Conservation (phyloP, 2,329 filamentous ascomycete species). For the Karstenula rhodostoma region DNA sequence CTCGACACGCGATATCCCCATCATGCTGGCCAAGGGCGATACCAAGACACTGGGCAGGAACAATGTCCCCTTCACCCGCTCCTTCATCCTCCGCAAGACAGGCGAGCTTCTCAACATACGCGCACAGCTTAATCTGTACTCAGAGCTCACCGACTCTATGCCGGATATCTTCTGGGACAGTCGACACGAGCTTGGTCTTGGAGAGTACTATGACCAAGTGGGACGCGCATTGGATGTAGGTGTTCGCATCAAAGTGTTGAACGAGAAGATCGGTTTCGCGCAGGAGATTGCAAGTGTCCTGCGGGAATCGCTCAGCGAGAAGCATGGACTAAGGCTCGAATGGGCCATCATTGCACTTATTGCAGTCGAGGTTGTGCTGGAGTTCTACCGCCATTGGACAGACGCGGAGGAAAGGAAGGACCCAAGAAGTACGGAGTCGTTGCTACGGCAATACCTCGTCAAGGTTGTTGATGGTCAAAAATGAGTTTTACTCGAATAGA, state of each 20-base stretch:
- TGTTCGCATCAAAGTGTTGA: slow-evolving; percentile 87
- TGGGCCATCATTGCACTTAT: slow-evolving; percentile 97
- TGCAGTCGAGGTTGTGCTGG: slow-evolving; percentile 88
- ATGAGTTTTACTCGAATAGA: slow-evolving; percentile 20
- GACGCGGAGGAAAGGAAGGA: slow-evolving; percentile 62
- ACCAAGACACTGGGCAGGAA: slow-evolving; percentile 56
- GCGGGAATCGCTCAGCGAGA: slow-evolving; percentile 87
- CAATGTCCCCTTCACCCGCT: slow-evolving; percentile 64
- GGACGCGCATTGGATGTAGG: slow-evolving; percentile 89
- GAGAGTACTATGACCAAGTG: slow-evolving; percentile 94
- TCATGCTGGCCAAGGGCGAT: slow-evolving; percentile 74
- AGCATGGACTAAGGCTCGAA: slow-evolving; percentile 85
- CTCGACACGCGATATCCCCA: slow-evolving; percentile 82
- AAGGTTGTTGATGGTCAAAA: slow-evolving; percentile 19
- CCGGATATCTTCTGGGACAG: slow-evolving; percentile 98
- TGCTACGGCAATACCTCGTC: slow-evolving; percentile 50
- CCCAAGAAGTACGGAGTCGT: slow-evolving; percentile 49
- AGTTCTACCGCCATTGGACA: slow-evolving; percentile 76
- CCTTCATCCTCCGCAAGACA: slow-evolving; percentile 90
- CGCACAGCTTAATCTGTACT: slow-evolving; percentile 95
- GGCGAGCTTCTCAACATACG: slow-evolving; percentile 89
- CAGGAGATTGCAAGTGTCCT: slow-evolving; percentile 92
- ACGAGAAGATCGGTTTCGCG: slow-evolving; percentile 98
- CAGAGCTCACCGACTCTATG: slow-evolving; percentile 91
- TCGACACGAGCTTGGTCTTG: slow-evolving; percentile 84